Evolutionary conservation across 2,329 filamentous ascomycete species (phyloP), one percentile per base, ranked within the genome.

Genomic region (Colletotrichum musicola): DNA sequence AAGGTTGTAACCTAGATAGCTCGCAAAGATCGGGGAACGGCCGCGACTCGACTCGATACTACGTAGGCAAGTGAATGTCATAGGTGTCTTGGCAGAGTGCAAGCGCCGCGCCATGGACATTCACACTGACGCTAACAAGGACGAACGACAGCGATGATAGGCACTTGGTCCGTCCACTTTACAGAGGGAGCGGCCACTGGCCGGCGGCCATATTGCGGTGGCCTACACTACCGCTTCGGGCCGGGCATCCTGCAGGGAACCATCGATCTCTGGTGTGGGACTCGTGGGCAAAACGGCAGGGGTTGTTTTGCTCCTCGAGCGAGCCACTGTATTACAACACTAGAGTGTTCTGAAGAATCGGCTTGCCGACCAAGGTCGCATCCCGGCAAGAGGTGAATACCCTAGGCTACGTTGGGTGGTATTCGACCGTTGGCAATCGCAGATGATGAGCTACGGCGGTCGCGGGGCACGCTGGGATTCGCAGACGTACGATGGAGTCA

Each of bases 231-330:
- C 42, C 50, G 64, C 46, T 51, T 62, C 57, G 63, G 63, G 51
- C 51, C 51, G 57, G 57, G 51, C 18, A 58, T 44, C 35, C 38
- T 69, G 51, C 57, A 57, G 44, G 63, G 46, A 54, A 65, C 42
- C 49, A 50, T 49, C 55, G 20, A 55, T 50, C 61, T 50, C 18
- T 49, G n/a, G 6, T 27, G 61, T 55, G 53, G 61, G 55, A 64
- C 30, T 54, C 13, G 12, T 35, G n/a, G 20, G 49, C 46, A 9
- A 38, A 47, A 30, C 9, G 38, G 35, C 58, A 53, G 58, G 58
- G 46, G 30, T 4, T 12, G 22, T 25, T 40, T 27, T 20, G 10
- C 30, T 35, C 30, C 1, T 35, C 7, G 20, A n/a, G 38, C 42
- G 20, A 16, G 40, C 58, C 49, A 54, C 7, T 1, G 30, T 9